Conservation (phyloP, 169 alveolate species). For the Cyclospora cayetanensis region DNA sequence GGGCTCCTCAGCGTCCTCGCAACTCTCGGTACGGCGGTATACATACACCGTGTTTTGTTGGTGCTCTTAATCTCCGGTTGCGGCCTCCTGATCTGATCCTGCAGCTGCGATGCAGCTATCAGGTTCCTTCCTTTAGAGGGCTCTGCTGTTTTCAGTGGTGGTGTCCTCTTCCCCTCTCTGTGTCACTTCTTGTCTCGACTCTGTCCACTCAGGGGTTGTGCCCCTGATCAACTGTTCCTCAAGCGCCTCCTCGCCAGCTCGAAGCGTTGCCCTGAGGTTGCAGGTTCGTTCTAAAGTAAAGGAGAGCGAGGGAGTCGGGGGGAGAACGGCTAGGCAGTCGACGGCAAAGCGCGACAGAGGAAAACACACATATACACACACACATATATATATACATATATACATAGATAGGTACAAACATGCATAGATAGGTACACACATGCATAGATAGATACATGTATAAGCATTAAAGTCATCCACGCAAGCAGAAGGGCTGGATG, state of each 20-base stretch:
- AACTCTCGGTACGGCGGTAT: slow-evolving; percentile 6
- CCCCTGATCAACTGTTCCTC: slow-evolving; percentile 40
- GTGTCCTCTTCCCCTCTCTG: neutral
- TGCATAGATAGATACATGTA: no score
- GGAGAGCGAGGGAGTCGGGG: neutral
- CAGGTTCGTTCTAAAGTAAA: slow-evolving; percentile 11
- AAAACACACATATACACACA: neutral
- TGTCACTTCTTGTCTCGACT: neutral
- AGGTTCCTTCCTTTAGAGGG: neutral
- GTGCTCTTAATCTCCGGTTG: neutral
- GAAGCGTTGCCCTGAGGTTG: slow-evolving; percentile 14
- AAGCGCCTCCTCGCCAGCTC: slow-evolving; percentile 13
- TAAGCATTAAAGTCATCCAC: no score
- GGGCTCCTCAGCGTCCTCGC: slow-evolving; percentile 63
- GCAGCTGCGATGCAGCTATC: neutral
- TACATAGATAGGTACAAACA: neutral
- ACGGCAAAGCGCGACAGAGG: neutral
- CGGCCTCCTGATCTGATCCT: neutral
- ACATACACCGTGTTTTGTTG: neutral
- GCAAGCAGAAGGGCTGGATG: no score
- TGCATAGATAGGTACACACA: no score
- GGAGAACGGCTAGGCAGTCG: neutral
- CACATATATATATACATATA: neutral
- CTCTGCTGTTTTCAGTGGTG: neutral
- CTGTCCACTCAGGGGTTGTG: slow-evolving; percentile 10